phyloP scores from a whole-genome alignment of 2,329 filamentous ascomycete genomes.

The Sodiomyces alkalinus region DNA sequence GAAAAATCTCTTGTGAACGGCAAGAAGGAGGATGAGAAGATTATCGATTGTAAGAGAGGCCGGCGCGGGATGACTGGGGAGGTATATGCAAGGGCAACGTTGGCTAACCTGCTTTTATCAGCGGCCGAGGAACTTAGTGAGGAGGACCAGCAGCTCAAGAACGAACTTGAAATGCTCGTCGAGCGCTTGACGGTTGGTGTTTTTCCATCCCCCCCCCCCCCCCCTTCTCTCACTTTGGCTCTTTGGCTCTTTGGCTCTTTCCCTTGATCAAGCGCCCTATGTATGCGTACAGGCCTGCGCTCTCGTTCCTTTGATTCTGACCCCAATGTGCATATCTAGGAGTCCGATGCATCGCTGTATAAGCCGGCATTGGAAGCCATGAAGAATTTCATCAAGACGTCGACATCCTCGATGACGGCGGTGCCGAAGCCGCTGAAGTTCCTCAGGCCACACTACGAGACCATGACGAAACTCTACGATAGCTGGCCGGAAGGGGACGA shows the following conservation, averaged over 20 bases:
- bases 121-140: constrained; percentile 80
- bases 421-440: constrained; percentile 98
- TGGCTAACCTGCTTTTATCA: constrained; percentile 18
- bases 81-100: constrained; percentile 6
- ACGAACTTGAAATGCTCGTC: constrained; percentile 93
- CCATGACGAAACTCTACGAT: constrained; percentile 75
- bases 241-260: no score
- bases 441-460: constrained; percentile 88
- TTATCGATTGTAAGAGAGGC: constrained; percentile 21
- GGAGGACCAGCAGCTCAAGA: constrained; percentile 97
- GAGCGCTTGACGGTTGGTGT: constrained; percentile 76
- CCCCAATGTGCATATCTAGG: constrained; percentile 32
- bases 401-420: constrained; percentile 97
- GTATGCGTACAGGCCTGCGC: constrained; percentile 9
- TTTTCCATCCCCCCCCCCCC: no score
- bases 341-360: constrained; percentile 76
- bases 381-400: constrained; percentile 98
- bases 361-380: constrained; percentile 87
- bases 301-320: constrained; percentile 2
- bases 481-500: constrained; percentile 73
- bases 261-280: not conserved
- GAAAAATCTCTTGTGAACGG: constrained; percentile 56
- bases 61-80: not conserved
- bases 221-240: not conserved
- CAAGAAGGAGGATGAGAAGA: constrained; percentile 61